These are phyloP conservation scores for Umbelopsis sp. DNA, from an alignment of 192 early-diverging fungal genomes.

Conservation along the genomic window DNA sequence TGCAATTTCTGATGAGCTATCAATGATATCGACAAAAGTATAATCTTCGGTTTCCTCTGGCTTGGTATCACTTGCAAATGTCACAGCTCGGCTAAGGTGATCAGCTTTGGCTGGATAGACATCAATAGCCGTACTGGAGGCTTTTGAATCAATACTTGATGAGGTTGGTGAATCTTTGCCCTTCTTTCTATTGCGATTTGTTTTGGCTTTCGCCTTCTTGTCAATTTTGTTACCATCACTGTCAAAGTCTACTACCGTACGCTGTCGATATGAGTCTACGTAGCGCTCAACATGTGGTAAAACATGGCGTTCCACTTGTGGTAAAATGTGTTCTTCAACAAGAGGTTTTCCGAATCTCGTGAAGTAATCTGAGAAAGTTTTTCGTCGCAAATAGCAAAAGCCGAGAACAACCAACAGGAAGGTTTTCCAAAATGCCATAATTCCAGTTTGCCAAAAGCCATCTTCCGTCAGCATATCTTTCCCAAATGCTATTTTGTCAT, in stretches of 20 bases:
- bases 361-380: background rate
- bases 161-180: background rate
- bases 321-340: background rate
- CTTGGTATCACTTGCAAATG: conserved; percentile 5
- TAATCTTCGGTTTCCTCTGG: background rate
- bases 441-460: conserved; percentile 32
- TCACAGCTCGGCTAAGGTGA: background rate
- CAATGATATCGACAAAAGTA: background rate
- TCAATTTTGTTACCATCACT: conserved; percentile 1
- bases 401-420: conserved; percentile 22
- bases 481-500: background rate
- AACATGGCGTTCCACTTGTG: background rate
- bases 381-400: conserved; percentile 23
- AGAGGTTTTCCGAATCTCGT: background rate
- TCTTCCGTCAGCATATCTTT: background rate
- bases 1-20: too few species aligned
- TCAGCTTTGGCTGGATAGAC: background rate
- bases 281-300: background rate
- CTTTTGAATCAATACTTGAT: background rate
- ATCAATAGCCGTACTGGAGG: conserved; percentile 5
- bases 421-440: conserved; percentile 34
- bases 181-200: conserved; percentile 13
- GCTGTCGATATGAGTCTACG: background rate
- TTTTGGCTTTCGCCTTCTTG: conserved; percentile 2
- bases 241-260: background rate